phyloP scores from a whole-genome alignment of 495 filamentous ascomycete genomes.

The Aspergillus steynii region DNA sequence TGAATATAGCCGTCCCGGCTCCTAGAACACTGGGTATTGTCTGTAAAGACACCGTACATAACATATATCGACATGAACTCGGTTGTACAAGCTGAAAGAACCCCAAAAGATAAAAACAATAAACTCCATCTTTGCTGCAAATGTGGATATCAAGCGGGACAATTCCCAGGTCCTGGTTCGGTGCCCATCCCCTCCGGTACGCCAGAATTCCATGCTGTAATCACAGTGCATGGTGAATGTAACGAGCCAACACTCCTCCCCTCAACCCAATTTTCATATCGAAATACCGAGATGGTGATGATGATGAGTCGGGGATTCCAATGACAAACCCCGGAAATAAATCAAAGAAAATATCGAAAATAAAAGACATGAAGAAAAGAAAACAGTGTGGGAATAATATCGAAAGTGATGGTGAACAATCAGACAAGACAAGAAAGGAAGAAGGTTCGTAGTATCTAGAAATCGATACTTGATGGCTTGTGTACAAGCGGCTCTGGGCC shows the following conservation, averaged over 20 bases:
- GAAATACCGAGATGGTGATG: not conserved
- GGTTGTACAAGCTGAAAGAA: not conserved
- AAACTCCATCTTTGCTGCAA: slow-evolving; percentile 1
- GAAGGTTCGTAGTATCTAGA: slow-evolving; percentile 9
- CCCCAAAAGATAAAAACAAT: not conserved
- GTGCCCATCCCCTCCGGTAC: not conserved
- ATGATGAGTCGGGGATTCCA: not conserved
- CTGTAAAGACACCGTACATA: not conserved
- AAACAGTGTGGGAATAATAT: not conserved
- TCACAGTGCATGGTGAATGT: not conserved
- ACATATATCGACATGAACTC: not conserved
- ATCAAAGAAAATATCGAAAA: not conserved
- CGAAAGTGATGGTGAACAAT: not conserved
- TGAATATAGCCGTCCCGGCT: not conserved
- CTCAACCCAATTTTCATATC: not conserved
- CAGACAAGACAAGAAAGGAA: not conserved
- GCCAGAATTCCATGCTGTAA: not conserved
- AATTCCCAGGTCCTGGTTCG: not conserved
- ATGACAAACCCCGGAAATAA: not conserved
- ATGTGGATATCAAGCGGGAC: slow-evolving; percentile 9
- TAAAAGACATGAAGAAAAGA: not conserved
- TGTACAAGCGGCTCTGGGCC: slow-evolving; percentile 24
- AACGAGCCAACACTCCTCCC: not conserved
- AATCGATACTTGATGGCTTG: slow-evolving; percentile 27
- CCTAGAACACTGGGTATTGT: not conserved